A percentile compares a stretch with the other conserved stretches of the same genome.
Evolutionary conservation across 176 grass and related monocot genomes (phyloP).

Genomic region (Bothriochloa decipiens): DNA sequence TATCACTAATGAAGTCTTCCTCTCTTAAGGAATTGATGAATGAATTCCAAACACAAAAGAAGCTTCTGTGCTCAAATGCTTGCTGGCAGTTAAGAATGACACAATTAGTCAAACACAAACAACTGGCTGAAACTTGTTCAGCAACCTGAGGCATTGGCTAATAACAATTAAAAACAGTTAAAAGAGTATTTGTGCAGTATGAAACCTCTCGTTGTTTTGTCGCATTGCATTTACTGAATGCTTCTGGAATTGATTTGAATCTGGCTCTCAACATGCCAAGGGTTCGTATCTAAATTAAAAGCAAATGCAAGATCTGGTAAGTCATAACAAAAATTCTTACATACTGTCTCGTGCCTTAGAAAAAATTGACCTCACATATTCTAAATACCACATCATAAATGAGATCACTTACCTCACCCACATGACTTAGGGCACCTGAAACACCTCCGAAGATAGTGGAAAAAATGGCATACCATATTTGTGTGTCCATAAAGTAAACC

Average conservation of each 20-base stretch:
- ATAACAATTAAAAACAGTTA: background rate
- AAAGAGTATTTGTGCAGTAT: slow-evolving; percentile 29
- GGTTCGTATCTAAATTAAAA: slow-evolving; percentile 67
- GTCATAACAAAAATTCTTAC: background rate
- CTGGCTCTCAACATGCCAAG: slow-evolving; percentile 75
- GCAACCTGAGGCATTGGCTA: slow-evolving; percentile 5
- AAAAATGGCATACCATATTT: slow-evolving; percentile 94
- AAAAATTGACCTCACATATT: background rate
- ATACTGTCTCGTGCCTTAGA: background rate
- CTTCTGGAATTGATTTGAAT: slow-evolving; percentile 66
- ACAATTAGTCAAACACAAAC: slow-evolving; percentile 20
- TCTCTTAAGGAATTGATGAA: slow-evolving; percentile 72
- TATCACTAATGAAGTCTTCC: slow-evolving; percentile 71
- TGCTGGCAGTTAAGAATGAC: slow-evolving; percentile 45
- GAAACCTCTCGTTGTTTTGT: slow-evolving; percentile 46
- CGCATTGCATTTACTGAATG: slow-evolving; percentile 53
- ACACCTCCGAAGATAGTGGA: slow-evolving; percentile 67
- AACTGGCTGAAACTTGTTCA: background rate
- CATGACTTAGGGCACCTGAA: slow-evolving; percentile 71
- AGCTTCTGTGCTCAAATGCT: slow-evolving; percentile 47
- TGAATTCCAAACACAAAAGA: slow-evolving; percentile 73
- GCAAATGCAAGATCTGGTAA: slow-evolving; percentile 35
- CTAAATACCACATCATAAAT: background rate
- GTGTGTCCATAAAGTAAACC: slow-evolving; percentile 82
- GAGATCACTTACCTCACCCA: slow-evolving; percentile 66